These are phyloP conservation scores for Plasmodium chabaudi DNA, from an alignment of 169 alveolate genomes.

Conservation along the genomic window DNA sequence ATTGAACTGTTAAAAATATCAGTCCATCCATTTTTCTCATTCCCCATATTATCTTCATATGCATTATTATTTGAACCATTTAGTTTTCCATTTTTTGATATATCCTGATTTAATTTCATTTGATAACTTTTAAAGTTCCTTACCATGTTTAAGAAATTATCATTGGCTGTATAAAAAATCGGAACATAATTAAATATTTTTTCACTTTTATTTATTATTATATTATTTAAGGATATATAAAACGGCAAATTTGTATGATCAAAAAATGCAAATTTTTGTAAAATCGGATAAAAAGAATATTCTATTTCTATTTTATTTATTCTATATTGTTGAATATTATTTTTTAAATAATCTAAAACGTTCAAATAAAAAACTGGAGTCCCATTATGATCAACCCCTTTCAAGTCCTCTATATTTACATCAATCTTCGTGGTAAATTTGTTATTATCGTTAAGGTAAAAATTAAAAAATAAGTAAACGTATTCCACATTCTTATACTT, in stretches of 20 bases:
- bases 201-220: slow-evolving; percentile 29
- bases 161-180: slow-evolving; percentile 19
- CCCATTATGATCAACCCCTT: not conserved
- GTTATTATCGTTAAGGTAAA: slow-evolving; percentile 25
- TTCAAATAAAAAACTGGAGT: slow-evolving; percentile 26
- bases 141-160: slow-evolving; percentile 18
- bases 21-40: not conserved
- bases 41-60: not conserved
- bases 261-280: not conserved
- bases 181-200: slow-evolving; percentile 65
- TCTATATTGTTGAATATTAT: slow-evolving; percentile 41
- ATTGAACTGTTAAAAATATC: not conserved
- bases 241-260: slow-evolving; percentile 38
- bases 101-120: not conserved
- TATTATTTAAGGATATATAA: slow-evolving; percentile 23
- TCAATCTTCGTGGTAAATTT: slow-evolving; percentile 34
- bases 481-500: slow-evolving; percentile 4
- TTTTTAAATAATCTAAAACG: slow-evolving; percentile 34
- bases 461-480: slow-evolving; percentile 41
- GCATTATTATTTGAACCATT: not conserved
- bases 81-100: not conserved
- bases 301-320: slow-evolving; percentile 63
- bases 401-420: slow-evolving; percentile 16
- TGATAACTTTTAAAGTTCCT: not conserved
- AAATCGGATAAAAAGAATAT: slow-evolving; percentile 25